These are phyloP conservation scores for Penicillium pulvis DNA, from an alignment of 495 filamentous ascomycete genomes.

Conservation along the genomic window DNA sequence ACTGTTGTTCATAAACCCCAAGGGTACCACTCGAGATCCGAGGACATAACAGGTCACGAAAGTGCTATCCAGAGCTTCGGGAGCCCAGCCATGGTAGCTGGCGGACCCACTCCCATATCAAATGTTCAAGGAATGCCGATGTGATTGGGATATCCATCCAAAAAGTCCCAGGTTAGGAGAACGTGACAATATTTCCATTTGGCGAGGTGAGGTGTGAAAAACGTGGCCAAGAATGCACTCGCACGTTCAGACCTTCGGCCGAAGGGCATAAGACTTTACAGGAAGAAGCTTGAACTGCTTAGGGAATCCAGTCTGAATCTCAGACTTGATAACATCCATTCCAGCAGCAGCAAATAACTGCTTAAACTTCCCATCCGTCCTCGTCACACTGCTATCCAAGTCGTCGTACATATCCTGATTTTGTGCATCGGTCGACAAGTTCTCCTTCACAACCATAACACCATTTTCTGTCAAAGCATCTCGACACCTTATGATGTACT, in stretches of 20 bases:
- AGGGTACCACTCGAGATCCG: no score
- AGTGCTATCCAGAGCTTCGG: background rate
- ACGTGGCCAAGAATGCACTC: background rate
- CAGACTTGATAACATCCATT: slow-evolving; percentile 64
- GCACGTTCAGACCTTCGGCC: slow-evolving; percentile 25
- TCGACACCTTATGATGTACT: slow-evolving; percentile 65
- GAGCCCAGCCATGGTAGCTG: background rate
- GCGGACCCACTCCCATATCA: background rate
- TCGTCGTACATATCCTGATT: slow-evolving; percentile 73
- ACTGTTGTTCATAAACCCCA: no score
- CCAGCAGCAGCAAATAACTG: slow-evolving; percentile 69
- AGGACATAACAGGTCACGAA: background rate
- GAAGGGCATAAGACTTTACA: slow-evolving; percentile 71
- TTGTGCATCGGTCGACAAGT: slow-evolving; percentile 61
- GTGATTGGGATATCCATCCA: background rate
- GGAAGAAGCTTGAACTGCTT: slow-evolving; percentile 63
- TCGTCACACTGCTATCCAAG: slow-evolving; percentile 77
- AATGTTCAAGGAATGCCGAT: background rate
- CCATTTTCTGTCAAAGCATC: slow-evolving; percentile 51
- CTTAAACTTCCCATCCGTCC: slow-evolving; percentile 71
- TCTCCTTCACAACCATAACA: slow-evolving; percentile 84
- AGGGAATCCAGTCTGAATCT: slow-evolving; percentile 77
- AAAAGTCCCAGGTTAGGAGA: background rate
- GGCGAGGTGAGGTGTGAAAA: background rate
- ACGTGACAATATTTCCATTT: background rate